Base-by-base conservation (phyloP, 352 stramenopile genomes). In the Globisporangium spinosum region DNA sequence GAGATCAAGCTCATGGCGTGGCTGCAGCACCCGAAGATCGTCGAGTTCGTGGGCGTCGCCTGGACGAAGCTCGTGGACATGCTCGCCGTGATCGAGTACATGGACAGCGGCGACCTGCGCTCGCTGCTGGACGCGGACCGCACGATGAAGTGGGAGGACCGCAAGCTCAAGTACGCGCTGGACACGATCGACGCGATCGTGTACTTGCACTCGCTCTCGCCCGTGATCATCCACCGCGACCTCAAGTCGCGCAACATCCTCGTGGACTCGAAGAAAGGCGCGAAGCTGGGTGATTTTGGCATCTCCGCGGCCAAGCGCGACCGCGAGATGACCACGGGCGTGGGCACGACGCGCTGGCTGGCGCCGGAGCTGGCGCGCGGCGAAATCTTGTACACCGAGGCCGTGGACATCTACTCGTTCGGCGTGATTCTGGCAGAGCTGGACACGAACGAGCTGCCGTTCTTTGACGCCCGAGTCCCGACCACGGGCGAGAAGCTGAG, bases 181-280 rank as follows among this genome's bases (percentile, higher is more conserved):
- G 83, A 91, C 68, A 85, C 76, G 17, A 83, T 89, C 70, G 83
- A 89, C 64, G 80, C 83, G 0, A 74, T 91, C 70, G 79, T 89
- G 70, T 91, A 91, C 67, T 45, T 91, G 47, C 83, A 91, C 68
- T 91, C 83, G 15, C 64, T 89, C 13, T 80, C 62, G 12, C 79
- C 79, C 43, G 68, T 86, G 45, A 88, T 90, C 70, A 87, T 90
- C 68, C 82, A 90, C 64, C 80, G 82, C 35, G 82, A 90, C 66
- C 77, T 90, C 63, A 89, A 90, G 62, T 87, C 77, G n/a, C 80
- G 82, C 62, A 91, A 91, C 72, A 80, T 91, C 56, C 70, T 91
- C 20, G 66, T 91, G 12, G 79, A 89, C 65, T 74, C 74, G 7
- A 81, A 78, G 64, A 88, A 87, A 53, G 77, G 78, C 22, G 83